These are phyloP conservation scores for Tolypocladium inflatum DNA, from an alignment of 2,329 filamentous ascomycete genomes.

Conservation along the genomic window DNA sequence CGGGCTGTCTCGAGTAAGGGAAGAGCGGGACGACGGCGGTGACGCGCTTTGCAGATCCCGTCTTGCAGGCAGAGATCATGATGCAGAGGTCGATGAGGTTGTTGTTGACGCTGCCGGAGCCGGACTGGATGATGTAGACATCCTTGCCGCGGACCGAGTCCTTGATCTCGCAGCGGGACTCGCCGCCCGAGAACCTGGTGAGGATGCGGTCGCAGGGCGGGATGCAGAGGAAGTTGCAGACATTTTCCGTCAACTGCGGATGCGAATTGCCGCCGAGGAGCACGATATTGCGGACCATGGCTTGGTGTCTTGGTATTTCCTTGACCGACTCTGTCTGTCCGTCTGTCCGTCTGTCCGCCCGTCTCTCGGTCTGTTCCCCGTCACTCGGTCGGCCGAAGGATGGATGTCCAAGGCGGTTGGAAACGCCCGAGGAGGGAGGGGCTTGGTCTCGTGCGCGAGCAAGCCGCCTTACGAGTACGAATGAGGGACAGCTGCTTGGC, in stretches of 20 bases:
- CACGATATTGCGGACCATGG: conserved; percentile 91
- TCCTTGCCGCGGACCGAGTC: conserved; percentile 97
- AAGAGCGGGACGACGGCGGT: conserved; percentile 93
- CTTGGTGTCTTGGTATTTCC: conserved; percentile 7
- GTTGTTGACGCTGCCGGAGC: conserved; percentile 89
- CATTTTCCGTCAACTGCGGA: conserved; percentile 73
- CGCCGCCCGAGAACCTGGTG: conserved; percentile 87
- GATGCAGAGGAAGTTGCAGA: conserved; percentile 83
- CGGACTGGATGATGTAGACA: conserved; percentile 96
- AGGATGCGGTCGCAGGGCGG: conserved; percentile 77
- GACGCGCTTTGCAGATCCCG: conserved; percentile 82
- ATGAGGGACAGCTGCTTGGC: background rate
- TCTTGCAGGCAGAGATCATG: conserved; percentile 96
- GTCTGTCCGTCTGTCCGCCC: background rate
- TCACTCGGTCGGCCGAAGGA: background rate
- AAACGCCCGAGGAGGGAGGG: background rate
- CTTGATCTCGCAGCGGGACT: conserved; percentile 89
- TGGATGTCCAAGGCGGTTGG: background rate
- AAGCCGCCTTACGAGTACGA: background rate
- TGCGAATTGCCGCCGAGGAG: conserved; percentile 91
- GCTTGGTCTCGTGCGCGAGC: background rate
- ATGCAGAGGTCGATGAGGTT: conserved; percentile 94
- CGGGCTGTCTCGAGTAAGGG: conserved; percentile 92
- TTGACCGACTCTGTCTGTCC: background rate
- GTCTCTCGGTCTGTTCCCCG: background rate